phyloP scores from a whole-genome alignment of 1,284 basidiomycete genomes.

The Porogramme epimiltina region DNA sequence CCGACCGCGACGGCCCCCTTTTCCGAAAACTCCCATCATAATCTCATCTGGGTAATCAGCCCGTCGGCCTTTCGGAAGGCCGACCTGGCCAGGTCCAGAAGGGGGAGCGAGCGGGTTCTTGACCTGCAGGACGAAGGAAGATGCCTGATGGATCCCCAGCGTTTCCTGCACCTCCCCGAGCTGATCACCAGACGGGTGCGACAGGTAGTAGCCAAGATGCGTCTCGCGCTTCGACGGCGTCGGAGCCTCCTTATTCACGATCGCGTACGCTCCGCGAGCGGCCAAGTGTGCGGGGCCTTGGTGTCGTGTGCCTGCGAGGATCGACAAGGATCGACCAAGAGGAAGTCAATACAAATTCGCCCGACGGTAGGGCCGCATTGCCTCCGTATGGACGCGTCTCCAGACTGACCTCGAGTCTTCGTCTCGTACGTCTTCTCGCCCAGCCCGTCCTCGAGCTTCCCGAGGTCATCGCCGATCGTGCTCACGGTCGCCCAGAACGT shows the following conservation, averaged over 20 bases:
- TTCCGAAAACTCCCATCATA: slow-evolving; percentile 51
- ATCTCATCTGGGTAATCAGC: slow-evolving; percentile 49
- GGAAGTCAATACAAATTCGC: no score
- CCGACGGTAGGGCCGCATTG: no score
- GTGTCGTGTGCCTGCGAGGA: slow-evolving; percentile 52
- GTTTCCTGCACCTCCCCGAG: slow-evolving; percentile 53
- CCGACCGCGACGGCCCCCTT: slow-evolving; percentile 39
- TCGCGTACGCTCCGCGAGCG: slow-evolving; percentile 63
- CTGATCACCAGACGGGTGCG: slow-evolving; percentile 47
- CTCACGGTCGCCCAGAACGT: slow-evolving; percentile 60
- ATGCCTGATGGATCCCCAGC: slow-evolving; percentile 51
- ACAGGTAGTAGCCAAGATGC: slow-evolving; percentile 59
- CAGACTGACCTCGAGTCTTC: slow-evolving; percentile 53
- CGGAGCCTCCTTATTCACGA: slow-evolving; percentile 51
- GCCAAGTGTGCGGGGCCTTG: slow-evolving; percentile 57
- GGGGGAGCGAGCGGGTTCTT: slow-evolving; percentile 57
- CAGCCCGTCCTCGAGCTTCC: slow-evolving; percentile 50
- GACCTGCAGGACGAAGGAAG: slow-evolving; percentile 56
- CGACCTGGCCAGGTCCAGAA: slow-evolving; percentile 34
- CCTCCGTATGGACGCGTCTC: neutral
- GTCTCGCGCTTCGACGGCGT: slow-evolving; percentile 50
- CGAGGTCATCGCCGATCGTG: slow-evolving; percentile 53
- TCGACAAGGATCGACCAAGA: neutral
- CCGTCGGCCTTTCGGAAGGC: slow-evolving; percentile 37
- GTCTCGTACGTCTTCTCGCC: slow-evolving; percentile 63